phyloP scores from a whole-genome alignment of 2,329 filamentous ascomycete genomes.

The Aspergillus persii region DNA sequence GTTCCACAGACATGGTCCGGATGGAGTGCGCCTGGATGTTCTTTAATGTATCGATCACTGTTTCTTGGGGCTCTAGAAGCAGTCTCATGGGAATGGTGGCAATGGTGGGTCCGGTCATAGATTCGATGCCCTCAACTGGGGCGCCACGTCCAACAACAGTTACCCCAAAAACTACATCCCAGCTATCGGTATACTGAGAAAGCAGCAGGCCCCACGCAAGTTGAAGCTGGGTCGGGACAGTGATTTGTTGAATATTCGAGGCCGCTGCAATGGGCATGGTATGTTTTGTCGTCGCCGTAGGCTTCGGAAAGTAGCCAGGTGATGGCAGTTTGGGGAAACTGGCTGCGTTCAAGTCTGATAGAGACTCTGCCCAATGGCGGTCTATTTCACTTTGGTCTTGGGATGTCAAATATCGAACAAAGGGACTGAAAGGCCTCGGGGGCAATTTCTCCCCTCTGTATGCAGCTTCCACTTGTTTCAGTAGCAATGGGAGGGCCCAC shows the following conservation, averaged over 20 bases:
- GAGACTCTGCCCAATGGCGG: background rate
- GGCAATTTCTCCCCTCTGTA: background rate
- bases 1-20: constrained; percentile 39
- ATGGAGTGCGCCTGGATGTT: background rate
- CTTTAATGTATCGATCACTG: background rate
- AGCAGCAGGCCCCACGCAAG: background rate
- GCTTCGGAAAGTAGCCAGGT: background rate
- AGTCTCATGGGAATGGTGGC: background rate
- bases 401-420: too few species aligned
- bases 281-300: background rate
- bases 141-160: background rate
- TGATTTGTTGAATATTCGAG: background rate
- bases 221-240: background rate
- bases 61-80: background rate
- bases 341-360: background rate
- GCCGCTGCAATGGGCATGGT: background rate
- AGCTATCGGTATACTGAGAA: background rate
- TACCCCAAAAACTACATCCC: background rate
- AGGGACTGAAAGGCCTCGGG: background rate
- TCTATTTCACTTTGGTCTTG: background rate
- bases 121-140: background rate
- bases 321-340: background rate
- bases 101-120: constrained; percentile 1
- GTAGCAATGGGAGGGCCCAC: background rate
- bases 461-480: background rate